phyloP scores from a whole-genome alignment of 2,329 filamentous ascomycete species.

The Parastagonospora nodorum region DNA sequence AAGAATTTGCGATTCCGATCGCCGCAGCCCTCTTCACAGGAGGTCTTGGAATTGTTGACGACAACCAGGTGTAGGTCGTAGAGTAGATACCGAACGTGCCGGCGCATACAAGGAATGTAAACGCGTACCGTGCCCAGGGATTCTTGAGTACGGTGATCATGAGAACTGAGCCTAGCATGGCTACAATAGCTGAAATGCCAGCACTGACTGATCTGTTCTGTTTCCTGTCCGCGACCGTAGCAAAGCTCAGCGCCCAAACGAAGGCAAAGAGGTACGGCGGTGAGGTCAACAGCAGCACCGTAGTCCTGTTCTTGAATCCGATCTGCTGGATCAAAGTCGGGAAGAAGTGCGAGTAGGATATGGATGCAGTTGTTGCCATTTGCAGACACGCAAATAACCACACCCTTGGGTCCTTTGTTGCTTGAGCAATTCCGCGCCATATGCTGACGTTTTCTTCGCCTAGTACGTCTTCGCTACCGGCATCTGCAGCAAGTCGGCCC shows the following conservation, averaged over 20 bases:
- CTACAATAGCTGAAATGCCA: background rate
- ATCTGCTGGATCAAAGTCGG: conserved; percentile 51
- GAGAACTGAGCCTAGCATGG: background rate
- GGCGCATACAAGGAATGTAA: background rate
- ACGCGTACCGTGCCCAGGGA: background rate
- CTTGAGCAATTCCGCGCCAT: too few species aligned
- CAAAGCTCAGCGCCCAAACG: conserved; percentile 36
- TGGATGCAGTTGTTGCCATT: conserved; percentile 27
- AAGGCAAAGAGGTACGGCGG: conserved; percentile 62
- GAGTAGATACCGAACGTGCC: background rate
- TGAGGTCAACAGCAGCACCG: conserved; percentile 57
- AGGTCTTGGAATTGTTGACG: background rate
- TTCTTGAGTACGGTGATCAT: background rate
- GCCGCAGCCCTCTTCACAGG: background rate
- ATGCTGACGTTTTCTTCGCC: too few species aligned
- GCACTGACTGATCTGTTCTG: background rate
- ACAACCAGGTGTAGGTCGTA: background rate
- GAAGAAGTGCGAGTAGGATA: conserved; percentile 42
- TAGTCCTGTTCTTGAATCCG: conserved; percentile 44
- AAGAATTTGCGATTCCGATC: background rate
- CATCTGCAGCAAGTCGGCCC: background rate
- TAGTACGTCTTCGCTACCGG: background rate
- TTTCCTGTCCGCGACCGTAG: conserved; percentile 1
- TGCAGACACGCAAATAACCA: conserved; percentile 32
- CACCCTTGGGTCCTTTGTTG: too few species aligned